These are phyloP conservation scores for Gossypium armourianum DNA, from an alignment of 441 rosid genomes.

Conservation along the genomic window DNA sequence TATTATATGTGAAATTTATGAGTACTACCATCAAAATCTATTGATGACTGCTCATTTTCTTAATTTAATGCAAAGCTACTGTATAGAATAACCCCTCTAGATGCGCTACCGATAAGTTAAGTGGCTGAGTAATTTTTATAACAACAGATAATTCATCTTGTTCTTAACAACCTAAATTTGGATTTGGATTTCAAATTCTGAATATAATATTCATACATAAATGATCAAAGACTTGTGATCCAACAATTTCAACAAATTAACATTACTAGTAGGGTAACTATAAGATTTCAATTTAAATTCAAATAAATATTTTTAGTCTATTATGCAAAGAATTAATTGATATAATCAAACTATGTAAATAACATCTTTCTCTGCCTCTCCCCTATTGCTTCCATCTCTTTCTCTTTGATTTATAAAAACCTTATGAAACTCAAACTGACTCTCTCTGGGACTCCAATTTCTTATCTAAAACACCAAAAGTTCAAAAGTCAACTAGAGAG, in stretches of 20 bases:
- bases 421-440: not conserved
- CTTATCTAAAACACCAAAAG: not conserved
- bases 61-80: not conserved
- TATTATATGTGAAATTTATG: not conserved
- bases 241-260: not conserved
- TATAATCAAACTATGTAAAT: not conserved
- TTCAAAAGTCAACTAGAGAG: not conserved
- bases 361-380: not conserved
- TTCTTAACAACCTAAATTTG: not conserved
- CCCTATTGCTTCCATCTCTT: not conserved
- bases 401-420: not conserved
- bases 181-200: not conserved
- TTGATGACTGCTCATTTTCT: not conserved
- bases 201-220: not conserved
- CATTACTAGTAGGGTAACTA: not conserved
- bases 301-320: not conserved
- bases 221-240: not conserved
- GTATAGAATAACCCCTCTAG: not conserved
- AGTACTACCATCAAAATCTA: not conserved
- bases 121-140: not conserved
- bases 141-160: not conserved
- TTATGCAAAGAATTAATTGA: not conserved
- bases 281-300: not conserved
- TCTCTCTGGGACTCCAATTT: not conserved
- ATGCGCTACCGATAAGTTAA: not conserved